Base-by-base conservation (phyloP, 768 basidiomycete genomes). In the Tylopilus sp. region DNA sequence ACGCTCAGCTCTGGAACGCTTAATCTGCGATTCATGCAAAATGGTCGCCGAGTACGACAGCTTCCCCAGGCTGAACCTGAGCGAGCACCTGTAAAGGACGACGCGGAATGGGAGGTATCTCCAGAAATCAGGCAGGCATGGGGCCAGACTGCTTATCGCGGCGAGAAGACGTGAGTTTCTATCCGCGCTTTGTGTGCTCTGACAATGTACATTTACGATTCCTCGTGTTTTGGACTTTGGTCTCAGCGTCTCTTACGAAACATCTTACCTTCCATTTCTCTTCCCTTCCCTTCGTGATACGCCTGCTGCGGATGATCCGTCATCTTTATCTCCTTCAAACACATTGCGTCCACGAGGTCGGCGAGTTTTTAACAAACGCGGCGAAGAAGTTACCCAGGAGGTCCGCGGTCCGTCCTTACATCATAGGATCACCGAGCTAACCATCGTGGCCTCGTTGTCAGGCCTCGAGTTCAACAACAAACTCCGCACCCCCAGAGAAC, bases 21-120 rank as follows among this genome's bases (percentile, higher is more conserved):
- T 9, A 79, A 80, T 57, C 74, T 88, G 40, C 78, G 79, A 2
- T 87, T 87, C 63, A 87, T 87, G 85, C 85, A 85, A 65, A 85
- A 84, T 68, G 81, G 84, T 0, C 77, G 80, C 2, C 75, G 79
- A 2, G 72, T 78, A 20, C 80, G 82, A 53, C 73, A 78, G 13
- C 61, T 78, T 15, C 72, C 77, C 22, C 73, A 73, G 50, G 75
- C 77, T 15, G 75, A 80, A 56, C 66, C 73, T 1, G 78, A 81
- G 41, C 74, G 76, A 44, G 79, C 81, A 3, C 75, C 75, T 57
- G 73, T 83, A 23, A 74, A 78, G 59, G 83, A 86, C 61, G 82
- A 84, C 45, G 81, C 76, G 0, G 73, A 83, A 61, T 87, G 85
- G 85, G 78, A 82, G 58, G 73, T 87, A 9, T 67, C 79, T 15